These are phyloP conservation scores for Plasmodium yoelii DNA, from an alignment of 169 alveolate species.

Conservation along the genomic window DNA sequence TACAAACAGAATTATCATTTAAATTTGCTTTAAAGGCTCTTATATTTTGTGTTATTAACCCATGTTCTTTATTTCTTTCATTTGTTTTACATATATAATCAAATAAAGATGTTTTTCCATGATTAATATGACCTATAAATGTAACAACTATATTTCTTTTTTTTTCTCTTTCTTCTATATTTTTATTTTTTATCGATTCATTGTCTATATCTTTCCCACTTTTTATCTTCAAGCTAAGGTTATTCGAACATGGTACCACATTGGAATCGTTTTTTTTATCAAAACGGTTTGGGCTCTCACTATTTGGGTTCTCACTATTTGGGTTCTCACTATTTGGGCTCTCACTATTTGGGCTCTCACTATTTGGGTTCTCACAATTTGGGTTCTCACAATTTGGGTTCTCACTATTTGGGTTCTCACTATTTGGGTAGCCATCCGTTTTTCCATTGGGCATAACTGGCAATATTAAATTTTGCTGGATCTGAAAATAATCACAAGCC, in stretches of 20 bases:
- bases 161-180: neutral
- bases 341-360: neutral
- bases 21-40: slow-evolving; percentile 93
- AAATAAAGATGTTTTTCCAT: slow-evolving; percentile 97
- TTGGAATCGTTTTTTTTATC: too few species aligned
- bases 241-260: too few species aligned
- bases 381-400: neutral
- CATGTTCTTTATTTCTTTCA: slow-evolving; percentile 88
- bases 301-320: too few species aligned
- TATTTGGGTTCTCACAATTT: too few species aligned
- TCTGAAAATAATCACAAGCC: slow-evolving; percentile 36
- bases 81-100: slow-evolving; percentile 85
- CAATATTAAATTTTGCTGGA: slow-evolving; percentile 1
- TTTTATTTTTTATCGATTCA: neutral
- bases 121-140: slow-evolving; percentile 98
- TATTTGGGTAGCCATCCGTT: neutral
- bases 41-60: slow-evolving; percentile 94
- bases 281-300: neutral
- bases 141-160: slow-evolving; percentile 94
- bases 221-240: neutral
- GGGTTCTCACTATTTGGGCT: neutral
- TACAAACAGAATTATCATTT: slow-evolving; percentile 81
- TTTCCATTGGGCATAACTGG: neutral
- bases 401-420: neutral
- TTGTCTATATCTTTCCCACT: neutral